Conservation (phyloP, 192 early-diverging fungal genomes). For the Phlyctochytrium arcticum region DNA sequence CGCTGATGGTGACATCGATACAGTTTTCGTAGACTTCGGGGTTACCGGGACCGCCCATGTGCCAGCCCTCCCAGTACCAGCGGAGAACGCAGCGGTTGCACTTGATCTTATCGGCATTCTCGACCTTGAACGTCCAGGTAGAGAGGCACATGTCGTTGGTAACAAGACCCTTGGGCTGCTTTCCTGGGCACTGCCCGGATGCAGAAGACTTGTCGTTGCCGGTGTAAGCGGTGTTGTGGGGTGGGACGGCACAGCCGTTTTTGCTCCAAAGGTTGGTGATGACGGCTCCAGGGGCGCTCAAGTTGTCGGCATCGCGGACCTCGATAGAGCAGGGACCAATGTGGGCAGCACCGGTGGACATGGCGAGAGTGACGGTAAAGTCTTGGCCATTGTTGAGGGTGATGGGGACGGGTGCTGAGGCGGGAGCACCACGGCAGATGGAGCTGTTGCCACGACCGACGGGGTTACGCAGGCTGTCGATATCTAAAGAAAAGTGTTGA, state of each 20-base stretch:
- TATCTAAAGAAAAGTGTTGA: neutral
- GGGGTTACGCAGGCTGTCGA: conserved; percentile 26
- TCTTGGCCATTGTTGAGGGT: conserved; percentile 20
- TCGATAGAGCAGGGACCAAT: conserved; percentile 26
- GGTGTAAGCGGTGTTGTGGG: neutral
- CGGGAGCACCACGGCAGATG: conserved; percentile 24
- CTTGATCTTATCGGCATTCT: conserved; percentile 25
- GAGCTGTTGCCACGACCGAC: neutral
- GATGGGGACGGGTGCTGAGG: neutral
- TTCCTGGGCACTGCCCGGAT: conserved; percentile 1
- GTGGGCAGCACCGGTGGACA: conserved; percentile 22
- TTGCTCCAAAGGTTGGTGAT: neutral
- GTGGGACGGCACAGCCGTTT: conserved; percentile 12
- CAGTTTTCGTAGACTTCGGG: conserved; percentile 25
- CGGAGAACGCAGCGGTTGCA: conserved; percentile 23
- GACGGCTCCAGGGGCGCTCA: neutral
- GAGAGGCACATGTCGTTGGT: conserved; percentile 27
- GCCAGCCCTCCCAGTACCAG: conserved; percentile 17
- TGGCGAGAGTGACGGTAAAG: conserved; percentile 23
- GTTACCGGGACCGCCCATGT: conserved; percentile 3
- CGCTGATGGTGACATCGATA: conserved; percentile 12
- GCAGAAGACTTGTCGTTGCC: neutral
- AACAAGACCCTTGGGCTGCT: neutral
- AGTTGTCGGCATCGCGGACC: conserved; percentile 9
- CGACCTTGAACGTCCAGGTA: conserved; percentile 27